Base-by-base conservation (phyloP, 2,329 filamentous ascomycete species). In the Sporothrix inflata region DNA sequence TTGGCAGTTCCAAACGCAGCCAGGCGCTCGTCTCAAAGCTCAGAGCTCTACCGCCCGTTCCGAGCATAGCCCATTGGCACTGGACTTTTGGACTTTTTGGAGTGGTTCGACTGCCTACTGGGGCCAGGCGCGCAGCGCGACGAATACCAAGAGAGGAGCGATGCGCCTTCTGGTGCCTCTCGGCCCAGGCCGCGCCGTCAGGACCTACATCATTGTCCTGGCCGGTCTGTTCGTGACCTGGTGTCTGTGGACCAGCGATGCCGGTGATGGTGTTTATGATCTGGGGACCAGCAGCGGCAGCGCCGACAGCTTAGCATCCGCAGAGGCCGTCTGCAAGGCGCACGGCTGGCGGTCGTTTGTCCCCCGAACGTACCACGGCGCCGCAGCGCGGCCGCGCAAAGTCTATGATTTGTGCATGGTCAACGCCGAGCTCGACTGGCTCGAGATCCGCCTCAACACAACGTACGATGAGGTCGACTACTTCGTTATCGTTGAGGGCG, bases 371-470 rank as follows among this genome's bases (percentile, higher is more conserved):
- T n/a, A 2, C 24, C 38, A 42, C 51, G 38, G 27, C 61, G 27
- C 42, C 0, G 30, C 71, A 19, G 53, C 19, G 16, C 49, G 49
- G 4, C 76, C 77, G 63, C 83, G 87, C 68, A 88, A 87, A 77
- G 81, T 89, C 42, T 89, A 88, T 78, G 89, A 91, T 77, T 82
- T 91, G 1, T 83, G 90, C 76, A 85, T 90, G 83, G 80, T 91
- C 75, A 90, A 89, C 75, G 86, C 83, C 2, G 89, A 91, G 79
- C 82, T 91, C 14, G 89, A 91, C 79, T 89, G 88, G 84, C 83
- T 91, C 55, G 89, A 91, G 78, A 87, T 92, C 65, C 86, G 88
- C 12, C 82, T 91, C 3, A 84, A 88, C 76, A 86, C 86, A 2
- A 84, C 89, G 19, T 85, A 86, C 72, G 79, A 85, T 51, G 80